Base-by-base conservation (phyloP, 2,329 filamentous ascomycete species). In the Blastomyces gilchristii region DNA sequence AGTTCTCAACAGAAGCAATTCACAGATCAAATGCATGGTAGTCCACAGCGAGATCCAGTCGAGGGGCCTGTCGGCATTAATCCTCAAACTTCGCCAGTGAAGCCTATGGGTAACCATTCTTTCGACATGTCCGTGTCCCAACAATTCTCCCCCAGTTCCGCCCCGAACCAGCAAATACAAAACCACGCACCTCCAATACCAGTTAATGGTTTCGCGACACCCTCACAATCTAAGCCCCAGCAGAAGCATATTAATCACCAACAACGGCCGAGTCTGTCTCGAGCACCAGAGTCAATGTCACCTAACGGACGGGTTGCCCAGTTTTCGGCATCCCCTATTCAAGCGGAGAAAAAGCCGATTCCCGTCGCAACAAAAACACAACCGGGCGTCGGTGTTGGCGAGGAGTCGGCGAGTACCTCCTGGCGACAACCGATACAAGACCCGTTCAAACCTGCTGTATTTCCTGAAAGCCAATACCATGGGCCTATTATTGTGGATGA, bases 401-500 rank as follows among this genome's bases (percentile, higher is more conserved):
- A 61, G 39, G 64, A 64, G 12, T 57, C 58, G 39, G n/a, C 47
- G n/a, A 62, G 60, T 14, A 60, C 52, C 7, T 58, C 63, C 5
- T 45, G 63, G 25, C 61, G 63, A 28, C 63, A 63, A 39, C 62
- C 66, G 31, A 66, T 67, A 9, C 63, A 77, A 65, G 75, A 79
- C 59, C 71, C 74, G 1, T 81, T 80, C 68, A 78, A 80, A 63
- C 78, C 80, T 3, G 77, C 77, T 67, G 73, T 78, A 25, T 65
- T 80, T 25, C 74, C 74, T 63, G 78, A 73, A 68, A 78, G 84
- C 47, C 81, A 82, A 52, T 82, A 82, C 1, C 87, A 87, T 74
- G 91, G 91, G 9, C 90, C 91, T 0, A 82, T 93, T 64, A 84
- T 89, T 64, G 78, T 92, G 14, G 79, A 84, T 47, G 83, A 86